Percentiles rank a stretch among this genome's conserved stretches.
phyloP scores from a whole-genome alignment of 768 basidiomycete genomes.

The Rhodotorula graminis region DNA sequence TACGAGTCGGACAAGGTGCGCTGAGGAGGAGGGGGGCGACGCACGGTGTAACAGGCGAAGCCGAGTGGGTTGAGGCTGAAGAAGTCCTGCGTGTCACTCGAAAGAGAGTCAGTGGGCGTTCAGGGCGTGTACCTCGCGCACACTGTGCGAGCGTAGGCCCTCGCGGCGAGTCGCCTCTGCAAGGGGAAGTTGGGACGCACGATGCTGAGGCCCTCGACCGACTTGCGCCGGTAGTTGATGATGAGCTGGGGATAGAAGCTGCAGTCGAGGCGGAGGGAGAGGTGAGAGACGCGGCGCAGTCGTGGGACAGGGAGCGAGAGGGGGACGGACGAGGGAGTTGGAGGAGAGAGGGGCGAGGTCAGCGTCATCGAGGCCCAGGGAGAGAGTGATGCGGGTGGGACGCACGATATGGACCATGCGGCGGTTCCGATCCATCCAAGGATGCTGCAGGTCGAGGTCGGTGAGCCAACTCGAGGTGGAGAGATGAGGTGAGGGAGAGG shows the following conservation, averaged over 20 bases:
- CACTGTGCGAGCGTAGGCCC: too few relatives aligned
- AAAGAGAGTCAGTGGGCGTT: too few relatives aligned
- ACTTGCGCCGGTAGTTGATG: slow-evolving; percentile 26
- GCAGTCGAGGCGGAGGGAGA: too few relatives aligned
- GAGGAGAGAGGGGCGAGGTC: not conserved
- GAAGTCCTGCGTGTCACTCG: slow-evolving; percentile 47
- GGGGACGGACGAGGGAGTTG: not conserved
- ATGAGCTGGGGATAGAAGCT: slow-evolving; percentile 32
- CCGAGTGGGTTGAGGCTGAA: slow-evolving; percentile 49
- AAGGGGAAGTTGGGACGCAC: too few relatives aligned
- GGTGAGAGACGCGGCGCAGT: not conserved
- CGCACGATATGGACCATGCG: slow-evolving; percentile 46
- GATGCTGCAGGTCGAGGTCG: not conserved
- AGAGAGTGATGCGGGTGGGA: too few relatives aligned
- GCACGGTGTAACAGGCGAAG: slow-evolving; percentile 43
- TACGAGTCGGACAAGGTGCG: too few relatives aligned
- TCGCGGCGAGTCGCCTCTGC: too few relatives aligned
- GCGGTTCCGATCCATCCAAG: slow-evolving; percentile 45
- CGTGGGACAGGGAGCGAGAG: too few relatives aligned
- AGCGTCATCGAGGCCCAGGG: not conserved
- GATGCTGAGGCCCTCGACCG: slow-evolving; percentile 10
- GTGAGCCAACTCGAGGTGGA: not conserved
- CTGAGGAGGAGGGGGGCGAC: too few relatives aligned
- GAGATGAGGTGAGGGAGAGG: slow-evolving; percentile 50
- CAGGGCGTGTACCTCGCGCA: too few relatives aligned